phyloP scores from a whole-genome alignment of 1,284 basidiomycete genomes.

The Amylostereum areolatum region DNA sequence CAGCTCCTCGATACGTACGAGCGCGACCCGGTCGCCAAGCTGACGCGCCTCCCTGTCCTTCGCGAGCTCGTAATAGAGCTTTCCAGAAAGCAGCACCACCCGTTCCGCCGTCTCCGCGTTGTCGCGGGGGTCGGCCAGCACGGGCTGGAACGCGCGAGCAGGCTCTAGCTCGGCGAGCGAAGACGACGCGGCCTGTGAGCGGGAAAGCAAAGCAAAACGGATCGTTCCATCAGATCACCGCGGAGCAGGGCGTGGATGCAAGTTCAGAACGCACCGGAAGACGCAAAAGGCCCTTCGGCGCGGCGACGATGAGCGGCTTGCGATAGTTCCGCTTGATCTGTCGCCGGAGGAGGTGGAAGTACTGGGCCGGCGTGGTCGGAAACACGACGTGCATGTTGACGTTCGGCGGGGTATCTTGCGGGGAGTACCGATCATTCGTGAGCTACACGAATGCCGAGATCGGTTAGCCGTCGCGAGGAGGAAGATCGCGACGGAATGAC shows the following conservation, averaged over 20 bases:
- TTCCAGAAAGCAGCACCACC: slow-evolving; percentile 66
- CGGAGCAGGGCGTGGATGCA: background rate
- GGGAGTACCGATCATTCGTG: slow-evolving; percentile 60
- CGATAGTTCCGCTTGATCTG: slow-evolving; percentile 82
- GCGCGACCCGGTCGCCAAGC: slow-evolving; percentile 47
- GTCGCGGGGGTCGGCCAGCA: slow-evolving; percentile 51
- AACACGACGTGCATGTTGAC: slow-evolving; percentile 81
- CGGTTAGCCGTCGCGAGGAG: background rate
- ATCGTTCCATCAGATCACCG: slow-evolving; percentile 2
- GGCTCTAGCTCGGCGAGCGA: slow-evolving; percentile 57
- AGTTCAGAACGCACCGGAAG: slow-evolving; percentile 51
- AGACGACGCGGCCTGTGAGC: slow-evolving; percentile 68
- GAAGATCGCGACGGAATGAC: slow-evolving; percentile 8
- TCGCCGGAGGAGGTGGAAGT: slow-evolving; percentile 83
- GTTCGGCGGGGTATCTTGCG: slow-evolving; percentile 36
- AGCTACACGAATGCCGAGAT: slow-evolving; percentile 35
- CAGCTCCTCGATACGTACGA: slow-evolving; percentile 80
- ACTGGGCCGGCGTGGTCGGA: slow-evolving; percentile 84
- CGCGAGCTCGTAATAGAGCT: slow-evolving; percentile 81
- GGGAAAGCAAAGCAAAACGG: too few species aligned
- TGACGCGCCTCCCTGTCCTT: slow-evolving; percentile 56
- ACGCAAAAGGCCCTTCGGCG: slow-evolving; percentile 78
- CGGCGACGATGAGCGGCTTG: slow-evolving; percentile 79
- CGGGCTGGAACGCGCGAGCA: slow-evolving; percentile 64
- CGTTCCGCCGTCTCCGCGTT: slow-evolving; percentile 35